Conservation (phyloP, 83 land plant species). For the Picea abies region DNA sequence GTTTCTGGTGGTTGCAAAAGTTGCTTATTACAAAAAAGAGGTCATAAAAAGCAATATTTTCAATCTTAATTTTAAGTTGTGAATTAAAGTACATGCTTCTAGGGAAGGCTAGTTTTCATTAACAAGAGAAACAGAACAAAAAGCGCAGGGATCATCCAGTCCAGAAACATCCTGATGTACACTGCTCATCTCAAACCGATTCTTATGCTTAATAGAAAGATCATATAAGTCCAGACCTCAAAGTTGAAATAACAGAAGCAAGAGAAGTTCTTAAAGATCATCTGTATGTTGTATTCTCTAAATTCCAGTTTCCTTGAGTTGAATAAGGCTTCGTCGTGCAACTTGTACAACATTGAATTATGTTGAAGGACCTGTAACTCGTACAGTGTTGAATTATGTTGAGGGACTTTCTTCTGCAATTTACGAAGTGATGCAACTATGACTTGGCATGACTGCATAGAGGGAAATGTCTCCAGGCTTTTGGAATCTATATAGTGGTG, state of each 20-base stretch:
- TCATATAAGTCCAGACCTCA: too few relatives aligned
- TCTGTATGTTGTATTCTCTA: conserved; percentile 16
- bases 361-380: neutral
- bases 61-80: too few relatives aligned
- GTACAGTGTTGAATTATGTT: neutral
- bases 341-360: neutral
- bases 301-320: conserved; percentile 1
- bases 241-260: neutral
- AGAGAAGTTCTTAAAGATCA: neutral
- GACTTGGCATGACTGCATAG: conserved; percentile 53
- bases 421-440: conserved; percentile 51
- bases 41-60: too few relatives aligned
- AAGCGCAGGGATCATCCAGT: too few relatives aligned
- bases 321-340: neutral
- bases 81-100: too few relatives aligned
- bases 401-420: neutral
- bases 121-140: too few relatives aligned
- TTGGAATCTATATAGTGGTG: conserved; percentile 46
- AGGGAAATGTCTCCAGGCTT: conserved; percentile 46
- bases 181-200: too few relatives aligned
- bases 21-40: too few relatives aligned
- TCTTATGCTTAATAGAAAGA: too few relatives aligned
- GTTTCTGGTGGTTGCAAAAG: too few relatives aligned
- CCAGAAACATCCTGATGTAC: too few relatives aligned
- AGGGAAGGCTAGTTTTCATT: too few relatives aligned